Percentiles rank a stretch among this genome's conserved stretches.
phyloP scores from a whole-genome alignment of 2,329 filamentous ascomycete genomes.

The Acephala macrosclerotiorum region DNA sequence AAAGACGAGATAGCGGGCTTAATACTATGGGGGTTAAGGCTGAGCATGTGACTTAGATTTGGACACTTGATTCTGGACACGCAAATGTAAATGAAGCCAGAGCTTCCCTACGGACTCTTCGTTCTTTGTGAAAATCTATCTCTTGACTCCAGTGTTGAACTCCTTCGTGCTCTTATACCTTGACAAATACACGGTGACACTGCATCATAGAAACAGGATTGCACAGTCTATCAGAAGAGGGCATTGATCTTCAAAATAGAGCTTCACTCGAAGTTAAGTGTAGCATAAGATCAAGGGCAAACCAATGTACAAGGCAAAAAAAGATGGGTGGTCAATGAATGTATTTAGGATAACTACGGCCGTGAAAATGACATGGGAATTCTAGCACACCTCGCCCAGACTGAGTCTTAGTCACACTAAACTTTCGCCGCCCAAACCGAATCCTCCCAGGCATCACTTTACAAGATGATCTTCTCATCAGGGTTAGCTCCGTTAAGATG shows the following conservation, averaged over 20 bases:
- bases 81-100: neutral
- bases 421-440: neutral
- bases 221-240: neutral
- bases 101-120: neutral
- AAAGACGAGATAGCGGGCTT: neutral
- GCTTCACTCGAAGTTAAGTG: neutral
- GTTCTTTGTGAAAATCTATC: neutral
- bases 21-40: neutral
- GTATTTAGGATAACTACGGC: neutral
- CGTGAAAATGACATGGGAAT: neutral
- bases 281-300: neutral
- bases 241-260: neutral
- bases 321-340: constrained; percentile 1
- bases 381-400: neutral
- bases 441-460: neutral
- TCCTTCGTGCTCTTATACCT: neutral
- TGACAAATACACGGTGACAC: neutral
- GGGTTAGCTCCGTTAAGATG: neutral
- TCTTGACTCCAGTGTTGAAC: neutral
- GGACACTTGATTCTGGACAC: too few species aligned
- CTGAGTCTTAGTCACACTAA: neutral
- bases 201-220: neutral
- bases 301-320: neutral
- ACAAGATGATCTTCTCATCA: constrained; percentile 2
- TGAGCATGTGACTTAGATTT: neutral